Evolutionary conservation across 2,329 filamentous ascomycete genomes (phyloP).

Genomic region (Huntiella omanensis): DNA sequence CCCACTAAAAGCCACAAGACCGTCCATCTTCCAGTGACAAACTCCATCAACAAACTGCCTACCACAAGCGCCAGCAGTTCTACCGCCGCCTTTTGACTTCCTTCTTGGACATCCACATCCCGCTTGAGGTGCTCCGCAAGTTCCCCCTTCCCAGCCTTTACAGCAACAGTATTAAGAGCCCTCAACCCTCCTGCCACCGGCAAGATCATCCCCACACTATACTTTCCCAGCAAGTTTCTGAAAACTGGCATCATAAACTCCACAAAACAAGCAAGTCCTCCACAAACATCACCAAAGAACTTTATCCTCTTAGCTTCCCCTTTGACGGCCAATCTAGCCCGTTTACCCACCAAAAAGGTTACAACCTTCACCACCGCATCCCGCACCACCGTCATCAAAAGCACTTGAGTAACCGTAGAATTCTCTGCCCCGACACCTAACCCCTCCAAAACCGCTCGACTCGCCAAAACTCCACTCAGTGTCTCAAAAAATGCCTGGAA

Average conservation of each 20-base stretch:
- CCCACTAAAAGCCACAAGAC: conserved; percentile 58
- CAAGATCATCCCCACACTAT: conserved; percentile 29
- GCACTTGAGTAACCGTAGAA: conserved; percentile 60
- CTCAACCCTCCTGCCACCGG: conserved; percentile 32
- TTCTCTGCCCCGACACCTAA: conserved; percentile 69
- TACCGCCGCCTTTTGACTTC: conserved; percentile 86
- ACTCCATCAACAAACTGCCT: conserved; percentile 64
- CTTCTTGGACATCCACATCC: conserved; percentile 92
- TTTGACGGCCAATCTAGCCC: conserved; percentile 64
- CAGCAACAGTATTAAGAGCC: conserved; percentile 70
- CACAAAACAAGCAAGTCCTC: conserved; percentile 71
- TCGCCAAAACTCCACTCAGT: conserved; percentile 62
- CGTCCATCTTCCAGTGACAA: conserved; percentile 47
- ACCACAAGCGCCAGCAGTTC: conserved; percentile 72
- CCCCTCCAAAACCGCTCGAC: conserved; percentile 58
- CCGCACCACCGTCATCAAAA: conserved; percentile 67
- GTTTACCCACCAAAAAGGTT: conserved; percentile 72
- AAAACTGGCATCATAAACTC: conserved; percentile 57
- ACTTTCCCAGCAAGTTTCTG: conserved; percentile 28
- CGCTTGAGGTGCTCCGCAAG: conserved; percentile 82
- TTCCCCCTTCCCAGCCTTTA: conserved; percentile 75
- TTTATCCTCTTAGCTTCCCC: conserved; percentile 84
- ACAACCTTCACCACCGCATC: conserved; percentile 64
- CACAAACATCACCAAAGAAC: conserved; percentile 72
- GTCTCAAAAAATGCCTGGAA: conserved; percentile 71